A percentile compares a stretch with the other conserved stretches of the same genome.
phyloP scores from a whole-genome alignment of 2,329 filamentous ascomycete species.

The Pochonia chlamydosporia region DNA sequence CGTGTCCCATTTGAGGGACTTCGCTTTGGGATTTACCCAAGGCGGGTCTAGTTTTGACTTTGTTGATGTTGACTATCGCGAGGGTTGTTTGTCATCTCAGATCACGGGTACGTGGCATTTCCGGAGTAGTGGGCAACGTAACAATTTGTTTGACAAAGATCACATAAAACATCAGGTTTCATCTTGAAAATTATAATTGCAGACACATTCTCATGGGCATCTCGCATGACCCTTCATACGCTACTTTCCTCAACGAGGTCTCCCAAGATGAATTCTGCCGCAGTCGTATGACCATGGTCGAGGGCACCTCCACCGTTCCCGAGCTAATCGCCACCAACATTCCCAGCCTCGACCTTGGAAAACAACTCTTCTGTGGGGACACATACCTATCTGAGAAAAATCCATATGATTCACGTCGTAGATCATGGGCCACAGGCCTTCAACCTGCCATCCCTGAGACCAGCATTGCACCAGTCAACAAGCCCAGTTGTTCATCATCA shows the following conservation, averaged over 20 bases:
- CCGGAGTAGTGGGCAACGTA: too few relatives aligned
- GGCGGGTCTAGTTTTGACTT: constrained; percentile 56
- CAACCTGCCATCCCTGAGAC: constrained; percentile 10
- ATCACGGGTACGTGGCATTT: constrained; percentile 53
- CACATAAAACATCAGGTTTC: constrained; percentile 46
- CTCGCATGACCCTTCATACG: constrained; percentile 56
- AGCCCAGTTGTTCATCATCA: constrained; percentile 16
- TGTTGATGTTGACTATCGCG: constrained; percentile 52
- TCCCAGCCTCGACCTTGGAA: too few relatives aligned
- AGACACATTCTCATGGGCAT: constrained; percentile 56
- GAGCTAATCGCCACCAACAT: constrained; percentile 43
- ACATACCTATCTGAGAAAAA: constrained; percentile 35
- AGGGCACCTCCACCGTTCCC: constrained; percentile 44
- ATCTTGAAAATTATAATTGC: constrained; percentile 56
- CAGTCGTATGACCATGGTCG: constrained; percentile 45
- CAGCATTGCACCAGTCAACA: constrained; percentile 9
- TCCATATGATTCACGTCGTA: constrained; percentile 9
- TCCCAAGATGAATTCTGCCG: constrained; percentile 36
- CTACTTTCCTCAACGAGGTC: constrained; percentile 52
- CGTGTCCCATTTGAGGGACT: constrained; percentile 45
- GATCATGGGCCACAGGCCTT: constrained; percentile 7
- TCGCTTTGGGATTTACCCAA: constrained; percentile 55
- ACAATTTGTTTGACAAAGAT: not conserved
- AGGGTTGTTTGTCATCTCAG: constrained; percentile 54
- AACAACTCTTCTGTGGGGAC: constrained; percentile 47